Conservation (phyloP, 1,284 basidiomycete species). For the Singerocomus inundabilis region DNA sequence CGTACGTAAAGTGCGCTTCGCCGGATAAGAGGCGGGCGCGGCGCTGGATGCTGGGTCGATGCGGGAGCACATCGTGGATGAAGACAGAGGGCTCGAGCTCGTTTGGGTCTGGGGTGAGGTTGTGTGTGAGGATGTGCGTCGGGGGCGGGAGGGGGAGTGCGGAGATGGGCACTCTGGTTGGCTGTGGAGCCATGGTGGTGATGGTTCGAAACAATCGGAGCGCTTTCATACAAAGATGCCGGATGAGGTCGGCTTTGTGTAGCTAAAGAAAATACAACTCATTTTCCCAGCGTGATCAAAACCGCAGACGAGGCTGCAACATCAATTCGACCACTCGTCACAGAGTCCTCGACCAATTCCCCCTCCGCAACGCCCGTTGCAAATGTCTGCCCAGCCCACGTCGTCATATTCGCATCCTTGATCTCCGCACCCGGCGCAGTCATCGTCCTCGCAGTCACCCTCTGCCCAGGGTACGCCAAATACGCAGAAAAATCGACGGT, state of each 20-base stretch:
- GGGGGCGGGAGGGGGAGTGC: conserved; percentile 63
- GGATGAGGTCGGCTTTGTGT: background rate
- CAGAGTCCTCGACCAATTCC: conserved; percentile 37
- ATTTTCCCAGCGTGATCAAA: conserved; percentile 30
- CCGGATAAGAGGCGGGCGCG: conserved; percentile 60
- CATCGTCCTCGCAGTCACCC: conserved; percentile 38
- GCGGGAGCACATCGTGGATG: conserved; percentile 46
- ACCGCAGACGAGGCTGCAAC: conserved; percentile 47
- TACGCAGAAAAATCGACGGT: conserved; percentile 45
- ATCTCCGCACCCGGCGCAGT: conserved; percentile 48
- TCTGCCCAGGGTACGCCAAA: conserved; percentile 24
- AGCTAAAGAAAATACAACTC: too few relatives aligned
- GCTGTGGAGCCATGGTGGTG: conserved; percentile 22
- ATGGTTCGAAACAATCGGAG: conserved; percentile 4
- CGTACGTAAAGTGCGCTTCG: conserved; percentile 77
- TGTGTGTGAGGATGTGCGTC: conserved; percentile 60
- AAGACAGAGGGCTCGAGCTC: conserved; percentile 55
- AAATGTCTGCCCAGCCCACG: conserved; percentile 51
- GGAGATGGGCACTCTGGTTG: conserved; percentile 48
- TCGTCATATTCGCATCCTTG: conserved; percentile 41
- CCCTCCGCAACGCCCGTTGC: conserved; percentile 41
- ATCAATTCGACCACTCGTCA: conserved; percentile 34
- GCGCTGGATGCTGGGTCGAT: conserved; percentile 70
- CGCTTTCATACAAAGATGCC: conserved; percentile 14
- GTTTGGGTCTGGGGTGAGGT: conserved; percentile 67